Base-by-base conservation (phyloP, 1,284 basidiomycete genomes). In the Rhodofomes roseus region DNA sequence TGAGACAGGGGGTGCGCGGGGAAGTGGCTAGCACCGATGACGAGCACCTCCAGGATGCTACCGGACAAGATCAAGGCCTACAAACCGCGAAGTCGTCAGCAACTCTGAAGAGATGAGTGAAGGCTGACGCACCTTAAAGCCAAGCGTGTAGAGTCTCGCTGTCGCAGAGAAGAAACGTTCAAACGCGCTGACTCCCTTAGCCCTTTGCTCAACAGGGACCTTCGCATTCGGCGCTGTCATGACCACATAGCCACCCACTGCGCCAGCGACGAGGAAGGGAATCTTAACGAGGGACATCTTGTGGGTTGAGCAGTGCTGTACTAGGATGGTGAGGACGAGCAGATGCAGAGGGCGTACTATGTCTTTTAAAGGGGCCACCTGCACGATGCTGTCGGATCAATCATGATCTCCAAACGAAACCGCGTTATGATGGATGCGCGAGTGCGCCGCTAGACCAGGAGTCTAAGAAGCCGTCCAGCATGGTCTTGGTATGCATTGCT, bases 211-310 rank as follows among this genome's bases (percentile, higher is more conserved):
- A n/a, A n/a, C 14, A 8, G 54, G 37, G 16, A 52, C 58, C 20
- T 18, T 27, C 18, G 58, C 46, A 5, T 55, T 29, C 7, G 58
- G 58, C 4, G 58, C 46, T 20, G 58, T 60, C 36, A 56, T 25
- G 6, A 23, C 12, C 14, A 39, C 40, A 39, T 52, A 55, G 54
- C 29, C 37, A 31, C 25, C 37, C 4, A 53, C 18, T 7, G 50
- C 29, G 22, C 54, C 54, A 3, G 46, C 11, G 7, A 52, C 14
- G 27, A 60, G 54, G 27, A 60, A 34, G 1, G 54, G 58, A 16
- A 60, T 18, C 25, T 60, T 60, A 25, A 52, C 25, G 54, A 55
- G 36, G 16, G 54, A 60, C 58, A 60, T 56, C 2, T 27, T 27
- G 44, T 2, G 23, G 14, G n/a, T 25, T 6, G 12, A 23, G 44